phyloP scores from a whole-genome alignment of 768 basidiomycete genomes.

The Clavaria fumosa region DNA sequence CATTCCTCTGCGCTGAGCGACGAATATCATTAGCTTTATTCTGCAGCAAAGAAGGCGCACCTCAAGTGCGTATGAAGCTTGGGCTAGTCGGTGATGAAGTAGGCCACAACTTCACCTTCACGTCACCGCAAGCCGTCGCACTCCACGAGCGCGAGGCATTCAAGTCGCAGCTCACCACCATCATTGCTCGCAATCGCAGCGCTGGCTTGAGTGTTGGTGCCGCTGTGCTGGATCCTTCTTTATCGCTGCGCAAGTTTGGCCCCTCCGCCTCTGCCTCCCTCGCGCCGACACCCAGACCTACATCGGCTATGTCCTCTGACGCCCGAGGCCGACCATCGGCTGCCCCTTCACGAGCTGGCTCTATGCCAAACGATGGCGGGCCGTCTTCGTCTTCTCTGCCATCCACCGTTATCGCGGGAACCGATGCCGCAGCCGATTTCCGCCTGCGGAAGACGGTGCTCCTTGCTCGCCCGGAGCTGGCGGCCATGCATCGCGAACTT shows the following conservation, averaged over 20 bases:
- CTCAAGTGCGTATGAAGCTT: constrained; percentile 68
- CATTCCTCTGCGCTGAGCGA: constrained; percentile 8
- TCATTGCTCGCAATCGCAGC: constrained; percentile 61
- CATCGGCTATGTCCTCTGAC: too few relatives aligned
- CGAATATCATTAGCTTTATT: constrained; percentile 44
- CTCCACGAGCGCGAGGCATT: constrained; percentile 64
- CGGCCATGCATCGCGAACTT: constrained; percentile 71
- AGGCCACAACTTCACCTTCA: constrained; percentile 76
- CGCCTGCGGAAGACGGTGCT: constrained; percentile 68
- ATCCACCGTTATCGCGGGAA: constrained; percentile 43
- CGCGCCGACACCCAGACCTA: constrained; percentile 21
- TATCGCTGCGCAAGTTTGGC: constrained; percentile 17
- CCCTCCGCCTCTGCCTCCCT: constrained; percentile 12
- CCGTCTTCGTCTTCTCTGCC: too few relatives aligned
- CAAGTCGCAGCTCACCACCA: constrained; percentile 62
- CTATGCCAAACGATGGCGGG: constrained; percentile 35
- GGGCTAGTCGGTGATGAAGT: constrained; percentile 51
- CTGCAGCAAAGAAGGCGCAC: constrained; percentile 71
- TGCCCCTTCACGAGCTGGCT: constrained; percentile 44
- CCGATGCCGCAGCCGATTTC: constrained; percentile 52
- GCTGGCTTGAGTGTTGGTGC: too few relatives aligned
- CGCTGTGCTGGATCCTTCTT: constrained; percentile 19
- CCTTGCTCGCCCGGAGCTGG: constrained; percentile 61
- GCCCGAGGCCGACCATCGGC: too few relatives aligned
- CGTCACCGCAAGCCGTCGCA: constrained; percentile 46